phyloP scores from a whole-genome alignment of 768 basidiomycete species.

The Podaxis sp. region DNA sequence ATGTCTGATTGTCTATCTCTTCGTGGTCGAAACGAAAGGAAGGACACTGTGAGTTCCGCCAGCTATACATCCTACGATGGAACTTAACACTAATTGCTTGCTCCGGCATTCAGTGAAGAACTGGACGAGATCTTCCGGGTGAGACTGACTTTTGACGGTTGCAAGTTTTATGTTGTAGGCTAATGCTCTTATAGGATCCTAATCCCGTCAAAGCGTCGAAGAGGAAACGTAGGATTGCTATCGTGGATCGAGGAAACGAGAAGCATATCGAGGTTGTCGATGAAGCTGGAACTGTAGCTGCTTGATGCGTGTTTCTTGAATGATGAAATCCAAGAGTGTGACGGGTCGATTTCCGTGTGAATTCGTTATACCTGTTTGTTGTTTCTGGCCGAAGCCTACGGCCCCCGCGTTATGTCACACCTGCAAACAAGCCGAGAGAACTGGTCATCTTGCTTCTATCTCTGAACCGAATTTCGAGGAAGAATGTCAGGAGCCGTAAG shows the following conservation, averaged over 20 bases:
- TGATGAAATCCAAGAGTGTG: not conserved
- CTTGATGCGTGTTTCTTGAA: not conserved
- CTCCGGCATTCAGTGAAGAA: constrained; percentile 28
- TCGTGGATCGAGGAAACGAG: constrained; percentile 29
- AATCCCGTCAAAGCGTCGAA: constrained; percentile 37
- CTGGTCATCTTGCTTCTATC: not conserved
- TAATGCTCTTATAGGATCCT: constrained; percentile 24
- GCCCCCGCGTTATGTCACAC: not conserved
- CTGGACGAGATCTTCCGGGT: constrained; percentile 38
- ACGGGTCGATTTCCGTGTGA: not conserved
- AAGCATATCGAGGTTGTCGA: constrained; percentile 13
- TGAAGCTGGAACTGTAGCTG: not conserved
- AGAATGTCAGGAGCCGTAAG: not conserved
- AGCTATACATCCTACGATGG: not conserved
- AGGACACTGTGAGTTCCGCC: constrained; percentile 31
- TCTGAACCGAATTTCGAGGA: not conserved
- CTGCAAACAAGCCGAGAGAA: not conserved
- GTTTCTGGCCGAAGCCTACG: too few relatives aligned
- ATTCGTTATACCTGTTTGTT: too few relatives aligned
- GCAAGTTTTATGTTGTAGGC: not conserved
- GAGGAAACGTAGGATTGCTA: constrained; percentile 33
- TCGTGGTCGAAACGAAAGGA: constrained; percentile 38
- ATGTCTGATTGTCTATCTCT: constrained; percentile 32
- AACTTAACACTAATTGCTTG: not conserved
- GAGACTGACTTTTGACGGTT: not conserved